Percentiles rank a stretch among this genome's conserved stretches.
phyloP scores from a whole-genome alignment of 1,139 yeast species.

The Hemisphaericaspora xylofermentans region DNA sequence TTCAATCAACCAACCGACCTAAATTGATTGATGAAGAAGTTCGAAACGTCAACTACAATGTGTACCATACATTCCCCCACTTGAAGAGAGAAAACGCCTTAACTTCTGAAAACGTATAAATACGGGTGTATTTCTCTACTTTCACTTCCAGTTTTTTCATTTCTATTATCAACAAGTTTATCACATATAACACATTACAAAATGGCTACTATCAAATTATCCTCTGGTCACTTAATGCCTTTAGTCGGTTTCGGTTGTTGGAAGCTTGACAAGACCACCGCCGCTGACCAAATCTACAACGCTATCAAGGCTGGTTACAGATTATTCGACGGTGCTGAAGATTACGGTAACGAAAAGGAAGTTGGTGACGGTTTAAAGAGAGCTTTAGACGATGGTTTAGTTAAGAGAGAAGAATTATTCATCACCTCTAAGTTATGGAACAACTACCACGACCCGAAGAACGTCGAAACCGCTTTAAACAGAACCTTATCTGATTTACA shows the following conservation, averaged over 20 bases:
- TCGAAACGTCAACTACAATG: too few species aligned
- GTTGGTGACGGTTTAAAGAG: conserved; percentile 66
- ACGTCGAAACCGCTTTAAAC: conserved; percentile 57
- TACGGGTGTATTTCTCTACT: conserved; percentile 2
- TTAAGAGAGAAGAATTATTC: conserved; percentile 68
- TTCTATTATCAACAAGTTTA: conserved; percentile 1
- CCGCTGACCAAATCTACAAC: conserved; percentile 60
- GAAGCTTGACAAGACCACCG: conserved; percentile 58
- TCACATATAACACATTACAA: neutral
- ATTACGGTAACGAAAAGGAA: conserved; percentile 75
- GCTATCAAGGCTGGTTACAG: conserved; percentile 75
- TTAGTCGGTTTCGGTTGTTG: conserved; percentile 67
- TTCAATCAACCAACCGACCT: too few species aligned
- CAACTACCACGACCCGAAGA: conserved; percentile 65
- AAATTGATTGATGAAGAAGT: neutral
- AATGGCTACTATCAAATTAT: conserved; percentile 42
- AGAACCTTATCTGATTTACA: conserved; percentile 63
- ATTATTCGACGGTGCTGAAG: conserved; percentile 74
- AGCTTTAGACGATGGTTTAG: conserved; percentile 68
- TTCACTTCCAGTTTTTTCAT: conserved; percentile 1
- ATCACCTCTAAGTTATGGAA: conserved; percentile 84
- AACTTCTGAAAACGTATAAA: too few species aligned
- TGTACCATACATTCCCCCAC: too few species aligned
- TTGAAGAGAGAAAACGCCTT: too few species aligned
- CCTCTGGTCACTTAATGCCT: conserved; percentile 63